Conservation (phyloP, 2,329 filamentous ascomycete species). For the Fusarium siculi region DNA sequence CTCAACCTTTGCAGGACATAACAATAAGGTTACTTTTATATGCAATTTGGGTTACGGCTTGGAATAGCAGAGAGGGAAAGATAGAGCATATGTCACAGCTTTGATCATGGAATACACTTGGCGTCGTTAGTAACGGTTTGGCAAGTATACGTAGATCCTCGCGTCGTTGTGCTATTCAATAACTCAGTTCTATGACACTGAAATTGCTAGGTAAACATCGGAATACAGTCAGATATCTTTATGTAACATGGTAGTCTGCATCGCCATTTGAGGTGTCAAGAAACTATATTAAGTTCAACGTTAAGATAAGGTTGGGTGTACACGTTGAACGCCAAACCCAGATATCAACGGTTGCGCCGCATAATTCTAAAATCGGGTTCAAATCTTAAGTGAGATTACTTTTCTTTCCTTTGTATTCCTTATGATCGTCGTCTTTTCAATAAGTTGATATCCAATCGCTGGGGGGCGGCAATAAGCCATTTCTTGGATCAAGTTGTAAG, state of each 20-base stretch:
- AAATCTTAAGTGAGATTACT: neutral
- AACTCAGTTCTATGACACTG: neutral
- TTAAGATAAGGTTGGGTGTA: constrained; percentile 5
- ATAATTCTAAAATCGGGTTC: neutral
- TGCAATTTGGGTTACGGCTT: neutral
- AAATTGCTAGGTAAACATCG: neutral
- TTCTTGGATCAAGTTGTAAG: neutral
- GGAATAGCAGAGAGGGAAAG: neutral
- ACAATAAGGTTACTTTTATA: neutral
- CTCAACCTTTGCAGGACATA: neutral
- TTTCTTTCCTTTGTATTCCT: neutral
- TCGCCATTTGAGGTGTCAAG: neutral
- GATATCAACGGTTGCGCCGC: neutral
- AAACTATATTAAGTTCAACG: neutral
- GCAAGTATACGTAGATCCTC: neutral
- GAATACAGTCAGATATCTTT: neutral
- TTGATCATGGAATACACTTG: neutral
- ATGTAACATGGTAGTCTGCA: neutral
- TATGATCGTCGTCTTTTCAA: neutral
- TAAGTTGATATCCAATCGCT: too few relatives aligned
- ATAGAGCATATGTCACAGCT: neutral
- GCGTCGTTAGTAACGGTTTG: neutral
- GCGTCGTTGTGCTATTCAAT: too few relatives aligned
- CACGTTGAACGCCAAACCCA: constrained; percentile 2
- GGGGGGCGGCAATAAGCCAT: neutral